A percentile compares a stretch with the other conserved stretches of the same genome.
Conservation (phyloP, 2,329 filamentous ascomycete genomes). For the Keithomyces neogunnii region DNA sequence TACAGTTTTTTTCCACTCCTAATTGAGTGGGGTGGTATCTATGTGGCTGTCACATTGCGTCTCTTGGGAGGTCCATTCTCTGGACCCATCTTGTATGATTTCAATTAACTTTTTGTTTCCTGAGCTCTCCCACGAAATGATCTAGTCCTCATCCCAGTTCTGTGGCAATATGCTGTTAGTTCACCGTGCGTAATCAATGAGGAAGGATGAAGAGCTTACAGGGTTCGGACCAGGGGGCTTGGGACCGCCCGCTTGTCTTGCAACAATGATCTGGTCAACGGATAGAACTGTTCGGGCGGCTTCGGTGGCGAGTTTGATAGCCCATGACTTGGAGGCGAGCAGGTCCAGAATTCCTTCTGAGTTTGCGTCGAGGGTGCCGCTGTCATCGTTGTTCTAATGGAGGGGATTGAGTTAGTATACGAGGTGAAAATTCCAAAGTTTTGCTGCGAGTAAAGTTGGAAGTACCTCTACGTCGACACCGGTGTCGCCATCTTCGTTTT, state of each 20-base stretch:
- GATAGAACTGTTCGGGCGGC: slow-evolving; percentile 88
- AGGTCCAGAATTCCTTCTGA: slow-evolving; percentile 88
- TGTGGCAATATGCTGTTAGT: slow-evolving; percentile 12
- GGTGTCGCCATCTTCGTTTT: slow-evolving; percentile 80
- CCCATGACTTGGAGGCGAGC: slow-evolving; percentile 88
- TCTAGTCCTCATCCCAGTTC: slow-evolving; percentile 58
- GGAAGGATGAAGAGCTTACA: slow-evolving; percentile 26
- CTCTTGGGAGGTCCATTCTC: not conserved
- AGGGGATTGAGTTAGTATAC: slow-evolving; percentile 13
- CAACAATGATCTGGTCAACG: slow-evolving; percentile 98
- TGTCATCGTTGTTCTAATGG: slow-evolving; percentile 61
- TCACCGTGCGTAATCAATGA: not conserved
- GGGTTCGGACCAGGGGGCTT: slow-evolving; percentile 95
- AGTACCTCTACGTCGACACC: slow-evolving; percentile 84
- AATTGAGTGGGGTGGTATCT: not conserved
- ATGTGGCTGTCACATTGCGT: not conserved
- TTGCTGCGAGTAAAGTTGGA: not conserved
- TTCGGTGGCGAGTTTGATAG: slow-evolving; percentile 93
- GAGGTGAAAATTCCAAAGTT: not conserved
- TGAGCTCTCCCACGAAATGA: not conserved
- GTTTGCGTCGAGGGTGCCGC: slow-evolving; percentile 76
- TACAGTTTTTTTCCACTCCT: not conserved
- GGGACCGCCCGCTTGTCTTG: slow-evolving; percentile 90
- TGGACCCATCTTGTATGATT: not conserved
- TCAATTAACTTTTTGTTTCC: not conserved